Evolutionary conservation across 768 basidiomycete species (phyloP).

Genomic region (Chalciporus sphaerocephalus): DNA sequence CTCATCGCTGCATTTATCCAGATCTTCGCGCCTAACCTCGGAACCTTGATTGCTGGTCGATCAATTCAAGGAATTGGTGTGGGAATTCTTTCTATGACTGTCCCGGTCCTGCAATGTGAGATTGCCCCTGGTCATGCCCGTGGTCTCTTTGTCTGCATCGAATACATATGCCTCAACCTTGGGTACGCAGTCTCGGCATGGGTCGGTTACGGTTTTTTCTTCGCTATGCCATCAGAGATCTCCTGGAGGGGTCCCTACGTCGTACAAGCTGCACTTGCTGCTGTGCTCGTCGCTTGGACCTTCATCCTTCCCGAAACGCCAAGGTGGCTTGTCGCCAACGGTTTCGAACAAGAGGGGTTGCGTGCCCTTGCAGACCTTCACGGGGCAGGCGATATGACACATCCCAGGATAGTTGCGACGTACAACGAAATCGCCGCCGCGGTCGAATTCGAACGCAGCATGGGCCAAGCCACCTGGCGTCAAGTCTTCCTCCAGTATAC

Average conservation of each 20-base stretch:
- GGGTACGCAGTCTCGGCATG: constrained; percentile 49
- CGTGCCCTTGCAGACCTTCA: constrained; percentile 55
- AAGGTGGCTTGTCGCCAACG: constrained; percentile 53
- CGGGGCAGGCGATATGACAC: constrained; percentile 43
- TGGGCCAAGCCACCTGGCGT: constrained; percentile 42
- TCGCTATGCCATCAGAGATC: constrained; percentile 41
- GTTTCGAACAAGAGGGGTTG: constrained; percentile 47
- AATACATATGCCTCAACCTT: constrained; percentile 48
- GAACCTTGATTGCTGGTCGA: constrained; percentile 38
- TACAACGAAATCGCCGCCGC: constrained; percentile 41
- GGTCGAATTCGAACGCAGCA: constrained; percentile 36
- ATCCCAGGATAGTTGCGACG: constrained; percentile 40
- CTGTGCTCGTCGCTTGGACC: constrained; percentile 44
- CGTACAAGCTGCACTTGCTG: constrained; percentile 48
- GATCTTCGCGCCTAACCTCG: constrained; percentile 44
- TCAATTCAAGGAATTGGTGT: constrained; percentile 47
- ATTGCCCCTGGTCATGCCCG: constrained; percentile 45
- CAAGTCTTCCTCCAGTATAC: constrained; percentile 50
- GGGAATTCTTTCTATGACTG: constrained; percentile 49
- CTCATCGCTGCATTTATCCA: constrained; percentile 47
- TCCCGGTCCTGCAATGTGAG: constrained; percentile 47
- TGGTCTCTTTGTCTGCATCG: constrained; percentile 51
- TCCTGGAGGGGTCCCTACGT: constrained; percentile 57
- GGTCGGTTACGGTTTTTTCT: constrained; percentile 49
- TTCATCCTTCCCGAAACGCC: constrained; percentile 50